Evolutionary conservation across 768 basidiomycete species (phyloP), one percentile per base, ranked within the genome.

Genomic region (Xerocomus spinulosus): DNA sequence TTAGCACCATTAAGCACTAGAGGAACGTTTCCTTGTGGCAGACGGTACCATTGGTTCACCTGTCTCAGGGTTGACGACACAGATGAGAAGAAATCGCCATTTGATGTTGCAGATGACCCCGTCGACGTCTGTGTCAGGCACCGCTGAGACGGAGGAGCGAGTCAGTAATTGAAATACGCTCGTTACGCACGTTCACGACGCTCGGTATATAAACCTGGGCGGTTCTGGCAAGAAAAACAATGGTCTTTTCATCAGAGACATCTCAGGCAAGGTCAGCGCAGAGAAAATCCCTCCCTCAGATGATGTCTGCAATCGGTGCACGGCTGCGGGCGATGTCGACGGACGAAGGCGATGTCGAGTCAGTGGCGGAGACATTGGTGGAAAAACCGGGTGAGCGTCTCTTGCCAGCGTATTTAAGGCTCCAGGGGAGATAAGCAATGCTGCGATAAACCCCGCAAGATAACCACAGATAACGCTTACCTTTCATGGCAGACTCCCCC

Each of bases 401-500:
- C 44, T 0, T 17, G 24, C 10, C 13, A 2, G 15, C 3, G 26
- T 54, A 52, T 50, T 51, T 51, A 51, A 53, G 28, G 10, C 29
- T 35, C 9, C 13, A 5, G 41, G 20, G 42, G 35, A 53, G 58
- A 59, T 59, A 59, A 59, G 54, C 53, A n/a, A n/a, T 4, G 14
- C 17, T 12, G 5, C 20, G 55, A 55, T 59, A 61, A 61, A 48
- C 46, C 51, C 50, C 46, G 44, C 20, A 15, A 42, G 55, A 58
- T 58, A 58, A 56, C 53, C 5, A 32, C 39, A 36, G 9, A 48
- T 48, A 18, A n/a, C 30, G 9, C 57, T 59, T 33, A 57, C 54
- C 2, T 10, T 14, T 20, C 35, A 66, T 67, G 66, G 9, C 59
- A 63, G 66, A 63, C 46, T 40, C 52, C n/a, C 48, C 46, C 8